Evolutionary conservation across 2,329 filamentous ascomycete species (phyloP), one percentile per base, ranked within the genome.

Genomic region (Alternaria incomplexa): DNA sequence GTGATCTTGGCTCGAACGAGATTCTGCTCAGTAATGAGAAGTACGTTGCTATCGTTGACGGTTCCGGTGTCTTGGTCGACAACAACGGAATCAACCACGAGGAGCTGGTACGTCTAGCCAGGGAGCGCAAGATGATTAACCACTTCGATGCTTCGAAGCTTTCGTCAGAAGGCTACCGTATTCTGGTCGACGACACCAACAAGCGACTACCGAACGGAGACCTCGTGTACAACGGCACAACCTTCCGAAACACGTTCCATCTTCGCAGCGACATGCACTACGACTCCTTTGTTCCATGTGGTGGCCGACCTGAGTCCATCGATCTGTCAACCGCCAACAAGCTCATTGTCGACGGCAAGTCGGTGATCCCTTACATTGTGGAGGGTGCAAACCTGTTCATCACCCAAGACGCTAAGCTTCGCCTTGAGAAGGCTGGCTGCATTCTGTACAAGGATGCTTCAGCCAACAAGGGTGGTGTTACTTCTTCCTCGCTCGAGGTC

Each of bases 351-450:
- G 89, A 97, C 66, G 93, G 94, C 82, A 97, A 97, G 84, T 86
- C 88, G 22, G 88, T 87, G 11, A 91, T 99, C 64, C 94, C 95
- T 1, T 99, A 96, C 83, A 96, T 99, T 57, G 95, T 99, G 47
- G 96, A 99, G 83, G 96, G 96, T 56, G 96, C 96, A 81, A 99
- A 98, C 80, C 86, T 99, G 58, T 99, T 99, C 87, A 96, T 99
- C 82, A 97, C 96, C 1, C 96, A 99, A 81, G 96, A 99, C 75
- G 95, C 95, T 73, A 98, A 98, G 85, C 87, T 98, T 58, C 92
- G 93, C 23, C 89, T 99, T 13, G 96, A 99, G 83, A 91, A 93
- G 73, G 94, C 95, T n/a, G 96, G 96, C 63, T 96, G 93, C 77
- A 89, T 98, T 73, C 83, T 99, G 44, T 97, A 93, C 90, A 99